phyloP scores from a whole-genome alignment of 1,284 basidiomycete species.

The Ceratobasidium sp. region DNA sequence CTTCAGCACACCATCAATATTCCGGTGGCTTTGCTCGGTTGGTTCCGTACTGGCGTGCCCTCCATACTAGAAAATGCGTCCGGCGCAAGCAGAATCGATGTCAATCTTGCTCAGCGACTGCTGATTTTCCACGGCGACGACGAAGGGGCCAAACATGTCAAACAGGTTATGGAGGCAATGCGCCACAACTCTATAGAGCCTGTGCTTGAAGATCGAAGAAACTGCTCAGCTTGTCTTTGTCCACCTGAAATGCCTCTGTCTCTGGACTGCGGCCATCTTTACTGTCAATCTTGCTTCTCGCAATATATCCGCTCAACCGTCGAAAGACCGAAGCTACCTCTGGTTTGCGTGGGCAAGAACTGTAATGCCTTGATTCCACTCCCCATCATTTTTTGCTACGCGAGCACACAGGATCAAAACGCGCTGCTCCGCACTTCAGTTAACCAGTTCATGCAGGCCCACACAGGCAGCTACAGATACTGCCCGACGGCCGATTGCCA shows the following conservation, averaged over 20 bases:
- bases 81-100: conserved; percentile 16
- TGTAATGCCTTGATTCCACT: conserved; percentile 57
- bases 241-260: not conserved
- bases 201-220: no score
- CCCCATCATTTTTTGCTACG: conserved; percentile 55
- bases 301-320: conserved; percentile 55
- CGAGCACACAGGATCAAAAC: conserved; percentile 56
- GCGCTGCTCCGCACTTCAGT: conserved; percentile 57
- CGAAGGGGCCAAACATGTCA: not conserved
- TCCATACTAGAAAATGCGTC: not conserved
- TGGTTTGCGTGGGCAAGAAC: conserved; percentile 55
- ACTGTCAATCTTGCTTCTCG: conserved; percentile 63
- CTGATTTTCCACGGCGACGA: conserved; percentile 21
- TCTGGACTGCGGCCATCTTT: conserved; percentile 59
- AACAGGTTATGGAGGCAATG: conserved; percentile 17
- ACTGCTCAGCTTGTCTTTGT: conserved; percentile 41
- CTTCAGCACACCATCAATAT: not conserved
- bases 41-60: conserved; percentile 7
- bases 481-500: conserved; percentile 57
- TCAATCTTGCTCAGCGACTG: conserved; percentile 9
- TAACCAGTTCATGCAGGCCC: conserved; percentile 56
- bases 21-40: not conserved
- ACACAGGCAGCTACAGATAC: conserved; percentile 58
- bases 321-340: conserved; percentile 48
- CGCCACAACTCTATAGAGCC: no score